These are phyloP conservation scores for Yarrowia yakushimensis DNA, from an alignment of 805 yeast species.

Conservation along the genomic window DNA sequence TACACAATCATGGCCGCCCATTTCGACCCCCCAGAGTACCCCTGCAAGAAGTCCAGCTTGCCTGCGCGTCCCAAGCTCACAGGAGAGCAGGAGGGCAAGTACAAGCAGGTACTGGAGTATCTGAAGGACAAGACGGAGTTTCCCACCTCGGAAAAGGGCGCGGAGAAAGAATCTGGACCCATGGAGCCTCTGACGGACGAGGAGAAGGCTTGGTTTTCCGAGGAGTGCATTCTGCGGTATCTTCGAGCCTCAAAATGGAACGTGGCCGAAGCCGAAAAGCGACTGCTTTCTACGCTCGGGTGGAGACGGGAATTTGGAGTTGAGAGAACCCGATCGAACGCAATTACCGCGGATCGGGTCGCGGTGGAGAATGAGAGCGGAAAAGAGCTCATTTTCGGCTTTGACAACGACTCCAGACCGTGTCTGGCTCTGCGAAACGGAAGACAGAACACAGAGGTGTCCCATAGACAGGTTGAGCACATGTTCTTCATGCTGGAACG, in stretches of 20 bases:
- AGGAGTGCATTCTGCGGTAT: slow-evolving; percentile 87
- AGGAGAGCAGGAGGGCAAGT: slow-evolving; percentile 56
- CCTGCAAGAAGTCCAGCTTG: slow-evolving; percentile 51
- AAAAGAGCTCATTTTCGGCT: slow-evolving; percentile 87
- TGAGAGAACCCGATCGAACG: slow-evolving; percentile 3
- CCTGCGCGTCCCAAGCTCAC: slow-evolving; percentile 50
- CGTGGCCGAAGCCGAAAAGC: slow-evolving; percentile 59
- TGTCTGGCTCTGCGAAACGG: slow-evolving; percentile 92
- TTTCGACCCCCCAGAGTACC: slow-evolving; percentile 52
- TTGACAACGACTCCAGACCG: slow-evolving; percentile 84
- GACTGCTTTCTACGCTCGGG: slow-evolving; percentile 72
- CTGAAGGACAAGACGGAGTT: slow-evolving; percentile 45
- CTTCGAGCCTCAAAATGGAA: slow-evolving; percentile 93
- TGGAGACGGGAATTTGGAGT: slow-evolving; percentile 96
- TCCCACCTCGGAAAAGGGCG: slow-evolving; percentile 39
- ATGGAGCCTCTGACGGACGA: slow-evolving; percentile 42
- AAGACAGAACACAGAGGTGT: slow-evolving; percentile 88
- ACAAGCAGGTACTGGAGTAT: slow-evolving; percentile 57
- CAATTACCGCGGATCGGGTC: slow-evolving; percentile 39
- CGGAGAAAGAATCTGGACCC: slow-evolving; percentile 41
- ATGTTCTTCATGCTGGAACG: slow-evolving; percentile 88
- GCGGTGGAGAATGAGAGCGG: slow-evolving; percentile 81
- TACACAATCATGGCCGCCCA: slow-evolving; percentile 28
- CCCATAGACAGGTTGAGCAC: slow-evolving; percentile 92
- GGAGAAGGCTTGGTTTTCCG: slow-evolving; percentile 90